phyloP scores from a whole-genome alignment of 768 basidiomycete species.

The Hebeloma cylindrosporum region DNA sequence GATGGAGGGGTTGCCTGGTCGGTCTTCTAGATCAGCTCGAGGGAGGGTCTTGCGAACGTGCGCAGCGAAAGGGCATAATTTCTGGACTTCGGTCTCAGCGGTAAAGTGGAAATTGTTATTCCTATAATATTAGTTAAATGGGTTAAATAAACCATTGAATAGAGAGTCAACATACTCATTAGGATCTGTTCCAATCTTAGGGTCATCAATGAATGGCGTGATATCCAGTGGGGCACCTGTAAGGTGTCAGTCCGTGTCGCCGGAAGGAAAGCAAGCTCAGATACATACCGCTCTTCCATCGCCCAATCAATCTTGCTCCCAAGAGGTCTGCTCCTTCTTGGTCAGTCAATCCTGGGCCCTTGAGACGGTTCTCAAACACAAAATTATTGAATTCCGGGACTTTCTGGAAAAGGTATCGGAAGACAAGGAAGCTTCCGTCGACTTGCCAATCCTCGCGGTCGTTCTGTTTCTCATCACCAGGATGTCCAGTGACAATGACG shows the following conservation, averaged over 20 bases:
- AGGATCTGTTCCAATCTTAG: conserved; percentile 31
- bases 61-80: conserved; percentile 45
- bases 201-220: conserved; percentile 42
- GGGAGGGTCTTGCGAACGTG: conserved; percentile 48
- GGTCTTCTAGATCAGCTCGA: conserved; percentile 39
- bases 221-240: conserved; percentile 42
- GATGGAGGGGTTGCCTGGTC: conserved; percentile 19
- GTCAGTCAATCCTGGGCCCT: conserved; percentile 25
- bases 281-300: conserved; percentile 49
- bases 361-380: conserved; percentile 39
- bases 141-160: background rate
- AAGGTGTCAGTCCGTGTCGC: background rate
- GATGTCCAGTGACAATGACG: conserved; percentile 42
- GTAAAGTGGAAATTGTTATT: conserved; percentile 45
- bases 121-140: conserved; percentile 17
- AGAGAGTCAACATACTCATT: conserved; percentile 23
- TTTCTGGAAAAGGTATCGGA: conserved; percentile 50
- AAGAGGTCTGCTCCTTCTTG: conserved; percentile 40
- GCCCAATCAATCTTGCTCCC: conserved; percentile 41
- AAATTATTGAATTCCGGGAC: conserved; percentile 53
- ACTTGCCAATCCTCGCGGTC: conserved; percentile 41
- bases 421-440: conserved; percentile 53
- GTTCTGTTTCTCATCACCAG: conserved; percentile 33
- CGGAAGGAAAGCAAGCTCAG: background rate
- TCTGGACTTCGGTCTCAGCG: conserved; percentile 31